These are phyloP conservation scores for Delitschia confertaspora DNA, from an alignment of 495 filamentous ascomycete genomes.

Conservation along the genomic window DNA sequence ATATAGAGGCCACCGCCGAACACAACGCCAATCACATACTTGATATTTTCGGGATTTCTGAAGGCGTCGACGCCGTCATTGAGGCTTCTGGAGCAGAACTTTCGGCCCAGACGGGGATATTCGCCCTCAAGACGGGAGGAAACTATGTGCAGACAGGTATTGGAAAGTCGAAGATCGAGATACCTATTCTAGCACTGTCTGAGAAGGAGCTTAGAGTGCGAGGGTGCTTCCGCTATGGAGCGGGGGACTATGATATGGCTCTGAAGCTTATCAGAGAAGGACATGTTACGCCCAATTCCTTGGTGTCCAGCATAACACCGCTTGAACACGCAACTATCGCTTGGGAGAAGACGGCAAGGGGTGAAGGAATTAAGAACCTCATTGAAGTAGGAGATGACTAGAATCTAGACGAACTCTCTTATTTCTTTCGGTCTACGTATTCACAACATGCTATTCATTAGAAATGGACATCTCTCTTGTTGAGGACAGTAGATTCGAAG, in stretches of 20 bases:
- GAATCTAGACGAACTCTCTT: too few relatives aligned
- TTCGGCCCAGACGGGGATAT: slow-evolving; percentile 44
- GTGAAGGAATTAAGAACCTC: too few relatives aligned
- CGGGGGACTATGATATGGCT: slow-evolving; percentile 17
- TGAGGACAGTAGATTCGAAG: too few relatives aligned
- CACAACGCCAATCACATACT: slow-evolving; percentile 38
- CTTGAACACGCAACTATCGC: too few relatives aligned
- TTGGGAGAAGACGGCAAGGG: too few relatives aligned
- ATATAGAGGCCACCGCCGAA: slow-evolving; percentile 34
- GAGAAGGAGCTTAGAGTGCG: slow-evolving; percentile 40
- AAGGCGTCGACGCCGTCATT: slow-evolving; percentile 48
- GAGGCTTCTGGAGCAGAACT: slow-evolving; percentile 50
- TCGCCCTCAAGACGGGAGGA: slow-evolving; percentile 45
- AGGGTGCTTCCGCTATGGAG: slow-evolving; percentile 18
- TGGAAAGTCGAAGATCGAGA: slow-evolving; percentile 47
- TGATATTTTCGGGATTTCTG: slow-evolving; percentile 2
- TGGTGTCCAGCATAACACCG: too few relatives aligned
- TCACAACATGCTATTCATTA: too few relatives aligned
- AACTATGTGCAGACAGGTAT: slow-evolving; percentile 55
- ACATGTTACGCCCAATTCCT: too few relatives aligned
- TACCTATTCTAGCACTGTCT: slow-evolving; percentile 50
- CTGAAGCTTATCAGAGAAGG: neutral
- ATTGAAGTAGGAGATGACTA: too few relatives aligned
- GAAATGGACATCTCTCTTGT: too few relatives aligned
- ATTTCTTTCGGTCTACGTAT: too few relatives aligned